These are phyloP conservation scores for Ailanthus altissimus DNA, from an alignment of 345 rosid genomes.

Conservation along the genomic window DNA sequence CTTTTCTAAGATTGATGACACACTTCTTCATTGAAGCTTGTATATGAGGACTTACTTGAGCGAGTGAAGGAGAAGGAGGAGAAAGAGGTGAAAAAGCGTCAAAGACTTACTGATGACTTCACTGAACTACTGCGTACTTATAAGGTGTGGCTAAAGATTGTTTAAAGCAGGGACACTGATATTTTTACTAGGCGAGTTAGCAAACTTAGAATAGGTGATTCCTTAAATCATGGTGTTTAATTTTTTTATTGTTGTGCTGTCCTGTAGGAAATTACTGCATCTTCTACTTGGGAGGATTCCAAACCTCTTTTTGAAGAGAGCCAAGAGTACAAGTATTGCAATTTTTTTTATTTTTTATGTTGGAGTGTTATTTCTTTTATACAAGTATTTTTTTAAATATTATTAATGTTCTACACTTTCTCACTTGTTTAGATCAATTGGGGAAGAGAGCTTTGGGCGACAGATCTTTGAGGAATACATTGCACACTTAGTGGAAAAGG, in stretches of 20 bases:
- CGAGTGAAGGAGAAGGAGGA: conserved; percentile 94
- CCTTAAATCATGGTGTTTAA: background rate
- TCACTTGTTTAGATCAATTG: conserved; percentile 56
- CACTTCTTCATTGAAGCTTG: conserved; percentile 54
- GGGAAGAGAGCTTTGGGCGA: conserved; percentile 64
- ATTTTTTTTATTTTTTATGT: background rate
- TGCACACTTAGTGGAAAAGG: conserved; percentile 70
- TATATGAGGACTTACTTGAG: conserved; percentile 78
- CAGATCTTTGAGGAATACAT: conserved; percentile 84
- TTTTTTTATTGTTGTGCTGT: conserved; percentile 19
- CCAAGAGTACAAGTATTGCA: conserved; percentile 71
- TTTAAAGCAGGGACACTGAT: background rate
- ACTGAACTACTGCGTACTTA: conserved; percentile 55
- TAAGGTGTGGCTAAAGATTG: conserved; percentile 55
- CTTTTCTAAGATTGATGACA: background rate
- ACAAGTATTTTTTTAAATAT: background rate
- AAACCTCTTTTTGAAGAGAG: conserved; percentile 74
- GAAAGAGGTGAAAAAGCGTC: conserved; percentile 91
- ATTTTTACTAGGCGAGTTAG: background rate
- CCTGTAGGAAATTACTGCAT: conserved; percentile 68
- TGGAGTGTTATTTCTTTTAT: background rate
- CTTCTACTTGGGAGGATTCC: conserved; percentile 86
- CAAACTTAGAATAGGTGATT: background rate
- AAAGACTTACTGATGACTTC: conserved; percentile 86
- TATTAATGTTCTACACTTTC: conserved; percentile 13